Percentiles rank a stretch among this genome's conserved stretches.
Conservation (phyloP, 805 yeast species). For the Starmera amethionina region DNA sequence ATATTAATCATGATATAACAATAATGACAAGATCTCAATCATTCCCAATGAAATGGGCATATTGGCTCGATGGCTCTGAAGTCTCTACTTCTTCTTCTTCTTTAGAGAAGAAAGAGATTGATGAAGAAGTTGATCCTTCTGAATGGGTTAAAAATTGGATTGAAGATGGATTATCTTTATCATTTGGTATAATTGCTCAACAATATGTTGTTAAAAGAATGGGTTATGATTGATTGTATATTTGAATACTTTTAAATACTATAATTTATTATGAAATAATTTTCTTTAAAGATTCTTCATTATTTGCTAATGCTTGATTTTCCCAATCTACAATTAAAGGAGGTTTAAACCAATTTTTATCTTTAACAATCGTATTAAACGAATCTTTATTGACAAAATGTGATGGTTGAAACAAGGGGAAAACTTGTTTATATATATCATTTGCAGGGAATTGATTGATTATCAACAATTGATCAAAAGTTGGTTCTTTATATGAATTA, state of each 20-base stretch:
- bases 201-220: slow-evolving; percentile 84
- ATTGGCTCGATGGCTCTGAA: slow-evolving; percentile 57
- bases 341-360: slow-evolving; percentile 21
- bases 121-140: slow-evolving; percentile 61
- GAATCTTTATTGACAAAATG: slow-evolving; percentile 5
- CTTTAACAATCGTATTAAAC: slow-evolving; percentile 7
- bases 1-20: slow-evolving; percentile 66
- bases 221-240: slow-evolving; percentile 23
- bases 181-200: slow-evolving; percentile 85
- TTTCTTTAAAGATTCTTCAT: slow-evolving; percentile 29
- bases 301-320: slow-evolving; percentile 41
- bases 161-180: slow-evolving; percentile 64
- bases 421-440: slow-evolving; percentile 9
- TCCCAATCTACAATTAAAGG: slow-evolving; percentile 60
- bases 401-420: slow-evolving; percentile 7
- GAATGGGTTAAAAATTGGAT: slow-evolving; percentile 80
- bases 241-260: no score
- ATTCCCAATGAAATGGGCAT: slow-evolving; percentile 82
- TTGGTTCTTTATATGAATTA: slow-evolving; percentile 8
- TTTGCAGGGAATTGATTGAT: slow-evolving; percentile 6
- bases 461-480: slow-evolving; percentile 17
- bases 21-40: slow-evolving; percentile 78
- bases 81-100: slow-evolving; percentile 4
- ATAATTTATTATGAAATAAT: no score
- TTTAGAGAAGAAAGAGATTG: slow-evolving; percentile 18